Base-by-base conservation (phyloP, 306 rosid species). In the Trifolium repens region DNA sequence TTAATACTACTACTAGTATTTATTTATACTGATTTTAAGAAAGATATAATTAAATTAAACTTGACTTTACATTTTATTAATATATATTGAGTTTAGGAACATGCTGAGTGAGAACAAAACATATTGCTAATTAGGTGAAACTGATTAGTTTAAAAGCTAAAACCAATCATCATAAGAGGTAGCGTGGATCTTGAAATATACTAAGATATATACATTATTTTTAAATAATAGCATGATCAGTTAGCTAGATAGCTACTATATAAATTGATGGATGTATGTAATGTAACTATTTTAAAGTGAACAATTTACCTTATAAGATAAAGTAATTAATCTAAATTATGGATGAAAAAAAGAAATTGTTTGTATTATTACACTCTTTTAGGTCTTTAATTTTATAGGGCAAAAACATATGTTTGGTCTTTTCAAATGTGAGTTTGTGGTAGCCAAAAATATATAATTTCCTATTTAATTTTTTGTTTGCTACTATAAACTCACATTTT, bases 121-220 rank as follows among this genome's bases (percentile, higher is more conserved):
- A 44, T 77, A 79, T 81, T 82, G 89, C 78, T 82, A 67, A 83
- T 84, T 83, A 82, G 94, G 94, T 85, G 86, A 74, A 81, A 74
- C 75, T 68, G 87, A 67, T 80, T 64, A 67, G 77, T 78, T 69
- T 42, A 66, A 44, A 44, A 72, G 72, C 79, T 73, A 27, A 73
- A 57, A 57, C 34, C 67, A 71, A 65, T 34, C 11, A 30, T 22
- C 9, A 66, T 19, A 49, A 16, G 27, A 42, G 68, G 68, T 27
- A 74, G 55, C 73, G 61, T 75, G 83, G 72, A 78, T 35, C 57
- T 49, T 11, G 74, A 72, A 46, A 67, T 24, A 24, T 30, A 22
- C n/a, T 55, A 59, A 58, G 19, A 59, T 63, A 22, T 22, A 22
- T 22, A 14, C 26, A 52, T 57, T 34, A 32, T 17, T 11, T 11